Conservation (phyloP, 495 filamentous ascomycete species). For the Penicillium goetzii region DNA sequence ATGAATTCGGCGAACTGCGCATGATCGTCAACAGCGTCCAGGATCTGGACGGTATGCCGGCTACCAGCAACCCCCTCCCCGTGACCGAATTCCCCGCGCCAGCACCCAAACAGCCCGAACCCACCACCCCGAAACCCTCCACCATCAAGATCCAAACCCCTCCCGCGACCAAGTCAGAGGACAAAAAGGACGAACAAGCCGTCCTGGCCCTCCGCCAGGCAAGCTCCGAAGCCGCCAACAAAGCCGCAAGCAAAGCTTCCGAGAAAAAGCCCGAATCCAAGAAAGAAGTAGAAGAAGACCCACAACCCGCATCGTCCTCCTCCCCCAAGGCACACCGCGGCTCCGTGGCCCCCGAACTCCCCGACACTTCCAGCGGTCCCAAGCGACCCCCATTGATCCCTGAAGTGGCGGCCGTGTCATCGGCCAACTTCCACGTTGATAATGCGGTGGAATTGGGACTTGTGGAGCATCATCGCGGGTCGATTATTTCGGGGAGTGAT, state of each 20-base stretch:
- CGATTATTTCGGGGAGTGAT: constrained; percentile 43
- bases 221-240: constrained; percentile 71
- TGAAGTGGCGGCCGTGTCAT: constrained; percentile 48
- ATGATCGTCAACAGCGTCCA: constrained; percentile 65
- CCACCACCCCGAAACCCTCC: constrained; percentile 41
- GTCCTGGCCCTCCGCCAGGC: constrained; percentile 65
- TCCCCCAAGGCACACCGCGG: constrained; percentile 20
- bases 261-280: constrained; percentile 29
- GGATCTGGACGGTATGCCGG: constrained; percentile 41
- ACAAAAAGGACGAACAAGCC: constrained; percentile 41
- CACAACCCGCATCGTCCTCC: neutral
- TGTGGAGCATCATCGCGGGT: constrained; percentile 49
- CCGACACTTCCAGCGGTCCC: constrained; percentile 30
- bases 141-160: constrained; percentile 52
- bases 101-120: constrained; percentile 39
- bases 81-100: constrained; percentile 38
- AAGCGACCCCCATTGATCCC: constrained; percentile 45
- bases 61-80: constrained; percentile 52
- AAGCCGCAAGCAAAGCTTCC: constrained; percentile 48
- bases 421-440: constrained; percentile 49
- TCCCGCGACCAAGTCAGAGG: constrained; percentile 37
- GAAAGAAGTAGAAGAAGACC: constrained; percentile 11
- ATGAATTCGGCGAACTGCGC: constrained; percentile 95
- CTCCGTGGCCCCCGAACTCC: constrained; percentile 42
- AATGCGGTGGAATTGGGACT: constrained; percentile 46